These are phyloP conservation scores for Blumeria graminis DNA, from an alignment of 2,329 filamentous ascomycete species.

Conservation along the genomic window DNA sequence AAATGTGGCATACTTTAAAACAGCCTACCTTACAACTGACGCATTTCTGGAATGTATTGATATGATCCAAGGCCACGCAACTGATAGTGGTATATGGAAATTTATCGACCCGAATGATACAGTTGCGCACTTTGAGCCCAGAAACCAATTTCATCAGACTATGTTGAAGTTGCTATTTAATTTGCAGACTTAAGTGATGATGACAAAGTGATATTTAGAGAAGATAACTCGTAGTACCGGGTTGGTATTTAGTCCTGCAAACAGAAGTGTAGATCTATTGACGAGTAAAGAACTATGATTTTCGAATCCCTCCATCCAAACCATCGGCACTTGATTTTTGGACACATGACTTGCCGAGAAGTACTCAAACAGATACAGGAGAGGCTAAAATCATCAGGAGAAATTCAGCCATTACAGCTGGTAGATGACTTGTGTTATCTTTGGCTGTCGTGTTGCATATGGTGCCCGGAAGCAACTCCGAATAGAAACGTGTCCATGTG, in stretches of 20 bases:
- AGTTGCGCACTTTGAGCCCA: background rate
- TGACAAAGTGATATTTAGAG: background rate
- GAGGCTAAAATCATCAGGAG: no score
- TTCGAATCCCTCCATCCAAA: background rate
- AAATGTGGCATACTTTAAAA: background rate
- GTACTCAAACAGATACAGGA: no score
- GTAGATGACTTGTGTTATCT: no score
- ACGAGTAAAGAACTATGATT: background rate
- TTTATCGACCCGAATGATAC: background rate
- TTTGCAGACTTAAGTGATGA: slow-evolving; percentile 1
- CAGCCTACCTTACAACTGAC: background rate
- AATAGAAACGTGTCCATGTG: no score
- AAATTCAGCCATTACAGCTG: no score
- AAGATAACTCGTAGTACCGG: background rate
- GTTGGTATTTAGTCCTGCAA: background rate
- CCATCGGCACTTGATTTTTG: no score
- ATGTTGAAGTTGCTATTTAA: background rate
- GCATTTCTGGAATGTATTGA: background rate
- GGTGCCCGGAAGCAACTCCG: no score
- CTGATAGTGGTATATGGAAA: background rate
- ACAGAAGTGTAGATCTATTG: background rate
- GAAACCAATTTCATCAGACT: background rate
- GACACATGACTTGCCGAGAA: no score
- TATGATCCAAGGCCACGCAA: background rate
- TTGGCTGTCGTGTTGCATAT: no score